Evolutionary conservation across 164 flowering plant species (phyloP), one percentile per base, ranked within the genome.

Genomic region (Umbellularia californica): DNA sequence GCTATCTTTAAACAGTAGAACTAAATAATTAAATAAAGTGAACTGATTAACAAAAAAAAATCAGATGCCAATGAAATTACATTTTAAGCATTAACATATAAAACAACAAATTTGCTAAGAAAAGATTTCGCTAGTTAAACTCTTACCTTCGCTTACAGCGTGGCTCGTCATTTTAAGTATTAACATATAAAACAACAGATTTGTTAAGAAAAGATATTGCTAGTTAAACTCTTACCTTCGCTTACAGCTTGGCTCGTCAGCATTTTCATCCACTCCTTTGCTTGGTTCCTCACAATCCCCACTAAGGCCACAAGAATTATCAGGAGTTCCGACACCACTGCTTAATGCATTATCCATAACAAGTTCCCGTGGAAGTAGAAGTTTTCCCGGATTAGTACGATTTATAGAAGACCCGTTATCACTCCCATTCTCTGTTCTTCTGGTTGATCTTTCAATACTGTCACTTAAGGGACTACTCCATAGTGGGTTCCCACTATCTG

Each of bases 251-350:
- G 86, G 89, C 75, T 84, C 91, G 20, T 87, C 83, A 67, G 88
- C 86, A 65, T 87, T 83, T 64, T 88, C 86, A 62, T 88, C 87
- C 22, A 77, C 50, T 74, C 81, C 81, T 70, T 84, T 87, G 79
- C 79, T 85, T 75, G 77, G 88, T 76, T 86, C 92, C 41, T 89
- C 92, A 81, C 77, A 80, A 33, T 88, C 97, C 65, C 82, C 90
- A 77, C 92, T 87, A 68, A 81, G 60, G 58, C 89, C 92, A 75
- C 85, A 79, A 14, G 92, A 87, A 79, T 82, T 79, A 62, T 90
- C 89, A 68, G 87, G 77, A 68, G 79, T 82, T 67, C 75, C 82
- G 60, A 52, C 77, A 67, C 80, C 78, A 50, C 78, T 79, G 76
- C 75, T 83, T 47, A 68, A 69, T 30, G 77, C 79, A 74, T 80